Evolutionary conservation across 1,284 basidiomycete species (phyloP), one percentile per base, ranked within the genome.

Genomic region (Ceratobasidium sp.): DNA sequence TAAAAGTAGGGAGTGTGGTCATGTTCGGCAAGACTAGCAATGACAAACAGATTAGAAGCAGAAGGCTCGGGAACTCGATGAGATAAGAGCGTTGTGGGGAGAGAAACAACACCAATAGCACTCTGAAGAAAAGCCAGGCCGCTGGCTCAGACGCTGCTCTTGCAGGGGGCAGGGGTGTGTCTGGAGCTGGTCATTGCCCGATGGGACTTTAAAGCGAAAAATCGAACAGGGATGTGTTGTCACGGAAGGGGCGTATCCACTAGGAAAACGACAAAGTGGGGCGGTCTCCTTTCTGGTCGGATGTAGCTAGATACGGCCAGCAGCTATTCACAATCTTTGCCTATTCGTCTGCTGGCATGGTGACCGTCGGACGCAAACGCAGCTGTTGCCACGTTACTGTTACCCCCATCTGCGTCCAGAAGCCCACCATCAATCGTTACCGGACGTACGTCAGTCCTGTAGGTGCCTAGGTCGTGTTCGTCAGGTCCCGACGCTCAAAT

Each of bases 1-100:
- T 59, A 51, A 73, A 73, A 28, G 72, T 66, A 60, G 72, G 72
- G 53, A 73, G 63, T 25, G 72, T 71, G 33, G 67, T 71, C 67
- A 71, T 71, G 67, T 71, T 71, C 61, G 67, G 46, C 56, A 59
- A 71, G 56, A 46, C 67, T 60, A 60, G 67, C 61, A 49, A 25
- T 23, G 61, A 44, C 61, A 63, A 63, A 63, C 61, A 63, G 44
- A 28, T 63, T 63, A 46, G 46, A 70, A 54, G 44, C 63, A 67
- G 33, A 53, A 54, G 36, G 36, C 49, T 59, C 23, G 51, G 49
- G 30, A 25, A 33, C 40, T 56, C 28, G 62, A 44, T 40, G 48
- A 25, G 46, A 23, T 53, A 42, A 40, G 48, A 33, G 44, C 11
- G 49, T 51, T 21, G 69, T n/a, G 16, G 56, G 49, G 59, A 58